phyloP scores from a whole-genome alignment of 2,329 filamentous ascomycete species.

The Neurospora sp. region DNA sequence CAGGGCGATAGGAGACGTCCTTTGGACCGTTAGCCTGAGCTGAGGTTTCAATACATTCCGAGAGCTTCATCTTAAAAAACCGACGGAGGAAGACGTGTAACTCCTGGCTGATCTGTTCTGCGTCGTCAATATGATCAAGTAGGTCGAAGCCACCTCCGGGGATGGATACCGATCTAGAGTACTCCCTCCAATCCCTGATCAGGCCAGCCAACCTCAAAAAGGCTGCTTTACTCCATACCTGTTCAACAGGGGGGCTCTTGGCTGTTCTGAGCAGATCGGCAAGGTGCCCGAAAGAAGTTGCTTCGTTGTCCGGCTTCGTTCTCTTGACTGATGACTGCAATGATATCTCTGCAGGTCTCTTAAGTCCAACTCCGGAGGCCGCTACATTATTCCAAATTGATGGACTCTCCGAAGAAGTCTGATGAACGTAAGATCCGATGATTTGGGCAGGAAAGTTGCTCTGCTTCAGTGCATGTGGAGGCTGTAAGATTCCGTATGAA shows the following conservation, averaged over 20 bases:
- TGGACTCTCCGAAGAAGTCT: neutral
- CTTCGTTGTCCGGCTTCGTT: neutral
- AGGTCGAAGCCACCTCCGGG: conserved; percentile 7
- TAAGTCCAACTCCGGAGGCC: neutral
- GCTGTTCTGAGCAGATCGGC: conserved; percentile 6
- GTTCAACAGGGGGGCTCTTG: conserved; percentile 2
- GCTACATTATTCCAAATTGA: neutral
- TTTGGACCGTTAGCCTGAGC: neutral
- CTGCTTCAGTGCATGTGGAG: neutral
- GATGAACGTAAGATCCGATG: neutral
- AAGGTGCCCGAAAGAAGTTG: conserved; percentile 5
- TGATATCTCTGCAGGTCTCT: neutral
- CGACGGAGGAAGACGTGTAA: conserved; percentile 14
- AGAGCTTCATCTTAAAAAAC: conserved; percentile 15
- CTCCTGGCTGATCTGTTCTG: conserved; percentile 6
- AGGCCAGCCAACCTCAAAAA: conserved; percentile 15
- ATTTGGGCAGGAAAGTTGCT: neutral
- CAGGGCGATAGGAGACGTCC: neutral
- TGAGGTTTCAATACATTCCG: conserved; percentile 4
- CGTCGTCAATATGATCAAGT: conserved; percentile 6
- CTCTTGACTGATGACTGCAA: neutral
- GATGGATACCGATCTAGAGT: conserved; percentile 3
- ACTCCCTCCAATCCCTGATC: conserved; percentile 13
- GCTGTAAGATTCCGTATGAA: neutral
- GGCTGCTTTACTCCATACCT: conserved; percentile 9